These are phyloP conservation scores for Acacia confusa DNA, from an alignment of 306 rosid species.

Conservation along the genomic window DNA sequence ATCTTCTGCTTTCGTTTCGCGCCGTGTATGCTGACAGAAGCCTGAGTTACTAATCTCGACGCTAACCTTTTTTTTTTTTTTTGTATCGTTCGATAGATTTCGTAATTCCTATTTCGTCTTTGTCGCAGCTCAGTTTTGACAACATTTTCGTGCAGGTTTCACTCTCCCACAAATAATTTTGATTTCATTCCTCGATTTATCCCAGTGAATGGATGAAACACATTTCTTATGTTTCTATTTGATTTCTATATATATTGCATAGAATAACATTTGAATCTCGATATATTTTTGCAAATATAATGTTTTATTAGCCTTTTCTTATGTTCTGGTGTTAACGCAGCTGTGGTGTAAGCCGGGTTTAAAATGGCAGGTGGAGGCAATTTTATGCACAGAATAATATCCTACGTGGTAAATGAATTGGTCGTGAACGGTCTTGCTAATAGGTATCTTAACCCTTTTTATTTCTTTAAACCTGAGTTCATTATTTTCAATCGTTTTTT, in stretches of 20 bases:
- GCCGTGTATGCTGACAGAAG: neutral
- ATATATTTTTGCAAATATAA: neutral
- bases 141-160: slow-evolving; percentile 15
- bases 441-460: slow-evolving; percentile 24
- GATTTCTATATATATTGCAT: neutral
- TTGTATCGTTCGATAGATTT: neutral
- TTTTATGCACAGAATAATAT: slow-evolving; percentile 40
- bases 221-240: neutral
- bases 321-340: slow-evolving; percentile 1
- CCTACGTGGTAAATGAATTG: slow-evolving; percentile 49
- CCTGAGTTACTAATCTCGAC: neutral
- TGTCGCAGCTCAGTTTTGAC: neutral
- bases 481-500: neutral
- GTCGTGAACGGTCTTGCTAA: slow-evolving; percentile 57
- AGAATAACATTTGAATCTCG: neutral
- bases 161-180: neutral
- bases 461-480: neutral
- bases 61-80: neutral
- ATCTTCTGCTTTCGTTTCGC: neutral
- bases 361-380: slow-evolving; percentile 58
- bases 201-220: neutral
- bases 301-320: neutral
- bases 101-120: too few relatives aligned
- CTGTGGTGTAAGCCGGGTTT: slow-evolving; percentile 29
- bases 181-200: neutral